These are phyloP conservation scores for Colletotrichum ledebouriae DNA, from an alignment of 2,329 filamentous ascomycete species.

Conservation along the genomic window DNA sequence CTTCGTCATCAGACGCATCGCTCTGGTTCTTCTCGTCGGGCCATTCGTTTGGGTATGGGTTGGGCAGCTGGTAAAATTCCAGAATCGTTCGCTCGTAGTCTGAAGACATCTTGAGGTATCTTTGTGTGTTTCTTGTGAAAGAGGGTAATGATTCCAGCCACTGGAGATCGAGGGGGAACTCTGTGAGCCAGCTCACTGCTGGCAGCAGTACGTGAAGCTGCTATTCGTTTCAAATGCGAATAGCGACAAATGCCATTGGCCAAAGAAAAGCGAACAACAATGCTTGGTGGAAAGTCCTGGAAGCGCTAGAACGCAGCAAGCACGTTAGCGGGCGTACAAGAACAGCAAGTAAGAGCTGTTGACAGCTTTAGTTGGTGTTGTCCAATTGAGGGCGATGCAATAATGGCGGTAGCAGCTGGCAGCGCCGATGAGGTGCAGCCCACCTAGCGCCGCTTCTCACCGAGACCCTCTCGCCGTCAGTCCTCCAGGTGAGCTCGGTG, in stretches of 20 bases:
- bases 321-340: neutral
- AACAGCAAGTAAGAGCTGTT: neutral
- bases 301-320: constrained; percentile 1
- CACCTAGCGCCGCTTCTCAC: constrained; percentile 27
- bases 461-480: neutral
- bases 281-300: neutral
- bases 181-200: constrained; percentile 26
- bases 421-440: constrained; percentile 10
- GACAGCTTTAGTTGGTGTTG: constrained; percentile 15
- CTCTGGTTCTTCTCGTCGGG: constrained; percentile 83
- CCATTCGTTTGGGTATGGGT: constrained; percentile 86
- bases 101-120: constrained; percentile 47
- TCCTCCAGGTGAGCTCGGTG: constrained; percentile 3
- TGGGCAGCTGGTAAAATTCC: constrained; percentile 90
- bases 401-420: neutral
- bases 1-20: constrained; percentile 74
- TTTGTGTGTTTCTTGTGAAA: neutral
- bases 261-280: constrained; percentile 13
- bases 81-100: constrained; percentile 83
- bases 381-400: neutral
- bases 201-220: constrained; percentile 6
- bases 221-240: constrained; percentile 22
- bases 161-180: constrained; percentile 10
- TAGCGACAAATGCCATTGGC: constrained; percentile 17
- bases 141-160: constrained; percentile 5